Evolutionary conservation across 2,329 filamentous ascomycete genomes (phyloP).

Genomic region (Calonectria pseudoreteaudii): DNA sequence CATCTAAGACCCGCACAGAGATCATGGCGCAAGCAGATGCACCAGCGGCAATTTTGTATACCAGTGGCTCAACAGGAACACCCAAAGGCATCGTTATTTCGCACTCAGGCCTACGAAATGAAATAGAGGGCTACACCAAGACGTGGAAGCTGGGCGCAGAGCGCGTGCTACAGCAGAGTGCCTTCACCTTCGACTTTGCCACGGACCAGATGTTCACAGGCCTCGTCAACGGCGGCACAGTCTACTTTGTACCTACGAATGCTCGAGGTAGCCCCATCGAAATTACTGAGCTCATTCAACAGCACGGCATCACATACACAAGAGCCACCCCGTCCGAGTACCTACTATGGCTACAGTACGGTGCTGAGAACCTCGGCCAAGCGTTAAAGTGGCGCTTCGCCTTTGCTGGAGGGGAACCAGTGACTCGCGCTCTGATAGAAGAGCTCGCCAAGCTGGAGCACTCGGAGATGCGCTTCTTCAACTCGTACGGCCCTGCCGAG

Average conservation of each 20-base stretch:
- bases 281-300: neutral
- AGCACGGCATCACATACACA: neutral
- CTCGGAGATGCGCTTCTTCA: neutral
- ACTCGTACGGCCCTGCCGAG: constrained; percentile 49
- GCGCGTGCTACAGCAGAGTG: neutral
- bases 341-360: neutral
- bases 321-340: neutral
- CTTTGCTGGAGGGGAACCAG: neutral
- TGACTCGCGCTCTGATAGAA: neutral
- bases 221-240: neutral
- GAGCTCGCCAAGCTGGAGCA: neutral
- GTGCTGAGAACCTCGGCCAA: neutral
- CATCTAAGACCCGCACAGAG: neutral
- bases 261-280: neutral
- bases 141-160: neutral
- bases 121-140: neutral
- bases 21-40: too few relatives aligned
- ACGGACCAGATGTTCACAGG: neutral
- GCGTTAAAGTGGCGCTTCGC: neutral
- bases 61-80: constrained; percentile 5
- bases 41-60: neutral
- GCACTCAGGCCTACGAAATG: neutral
- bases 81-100: neutral
- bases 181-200: neutral
- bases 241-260: neutral